Evolutionary conservation across 176 grass and related monocot genomes (phyloP).

Genomic region (Zizania latifolia): DNA sequence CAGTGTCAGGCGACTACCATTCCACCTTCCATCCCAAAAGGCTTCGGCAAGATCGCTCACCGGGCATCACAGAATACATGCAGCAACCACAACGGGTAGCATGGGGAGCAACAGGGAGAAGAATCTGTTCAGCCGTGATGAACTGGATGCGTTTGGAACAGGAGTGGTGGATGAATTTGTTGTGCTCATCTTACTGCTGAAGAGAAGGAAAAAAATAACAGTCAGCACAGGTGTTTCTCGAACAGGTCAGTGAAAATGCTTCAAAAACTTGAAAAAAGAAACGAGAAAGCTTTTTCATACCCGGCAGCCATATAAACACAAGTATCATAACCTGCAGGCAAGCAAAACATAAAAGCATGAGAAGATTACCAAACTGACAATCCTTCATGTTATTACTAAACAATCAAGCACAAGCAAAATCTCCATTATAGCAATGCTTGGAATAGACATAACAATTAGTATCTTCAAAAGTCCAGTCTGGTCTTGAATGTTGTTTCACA

Average conservation of each 20-base stretch:
- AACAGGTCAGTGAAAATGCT: neutral
- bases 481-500: neutral
- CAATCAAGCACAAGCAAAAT: neutral
- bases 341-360: constrained; percentile 10
- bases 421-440: neutral
- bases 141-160: constrained; percentile 2
- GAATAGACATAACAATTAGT: neutral
- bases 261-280: neutral
- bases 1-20: constrained; percentile 8
- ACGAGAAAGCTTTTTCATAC: constrained; percentile 29
- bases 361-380: neutral
- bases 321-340: constrained; percentile 73
- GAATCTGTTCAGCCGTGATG: neutral
- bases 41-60: neutral
- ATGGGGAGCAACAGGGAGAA: constrained; percentile 24
- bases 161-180: constrained; percentile 53
- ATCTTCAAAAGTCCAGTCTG: neutral
- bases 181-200: constrained; percentile 57
- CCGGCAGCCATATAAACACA: constrained; percentile 65
- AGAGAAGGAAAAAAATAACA: neutral
- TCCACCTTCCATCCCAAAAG: neutral
- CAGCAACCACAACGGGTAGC: constrained; percentile 1
- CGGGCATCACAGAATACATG: constrained; percentile 32
- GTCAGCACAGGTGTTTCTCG: constrained; percentile 5
- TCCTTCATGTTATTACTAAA: neutral